Percentiles rank a stretch among this genome's conserved stretches.
Conservation (phyloP, 257 asterid species). For the Verbascum thapsus region DNA sequence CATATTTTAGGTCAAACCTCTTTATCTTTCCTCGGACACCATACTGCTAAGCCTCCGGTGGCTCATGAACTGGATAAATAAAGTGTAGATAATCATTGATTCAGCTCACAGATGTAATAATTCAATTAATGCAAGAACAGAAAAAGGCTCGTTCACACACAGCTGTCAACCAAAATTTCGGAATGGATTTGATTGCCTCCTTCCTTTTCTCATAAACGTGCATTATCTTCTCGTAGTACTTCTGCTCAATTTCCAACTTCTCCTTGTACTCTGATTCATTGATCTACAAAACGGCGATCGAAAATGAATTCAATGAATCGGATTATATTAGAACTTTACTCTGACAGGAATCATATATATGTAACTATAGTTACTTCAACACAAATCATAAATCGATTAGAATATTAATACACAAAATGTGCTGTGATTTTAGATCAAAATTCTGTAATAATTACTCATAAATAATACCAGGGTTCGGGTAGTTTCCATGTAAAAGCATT, state of each 20-base stretch:
- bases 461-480: too few relatives aligned
- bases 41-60: constrained; percentile 57
- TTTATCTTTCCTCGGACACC: constrained; percentile 48
- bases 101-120: constrained; percentile 19
- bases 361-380: background rate
- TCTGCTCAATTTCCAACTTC: constrained; percentile 43
- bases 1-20: constrained; percentile 39
- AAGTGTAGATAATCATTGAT: constrained; percentile 6
- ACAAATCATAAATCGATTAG: background rate
- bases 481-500: background rate
- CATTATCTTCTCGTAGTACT: constrained; percentile 41
- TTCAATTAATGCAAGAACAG: constrained; percentile 20
- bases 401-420: background rate
- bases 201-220: constrained; percentile 49
- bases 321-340: background rate
- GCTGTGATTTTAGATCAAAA: too few relatives aligned
- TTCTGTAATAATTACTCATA: too few relatives aligned
- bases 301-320: constrained; percentile 21
- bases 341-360: too few relatives aligned
- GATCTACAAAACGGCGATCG: constrained; percentile 40
- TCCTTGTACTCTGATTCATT: constrained; percentile 49
- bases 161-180: constrained; percentile 60
- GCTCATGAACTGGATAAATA: constrained; percentile 52
- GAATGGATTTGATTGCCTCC: constrained; percentile 46
- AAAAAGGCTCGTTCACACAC: constrained; percentile 37